Base-by-base conservation (phyloP, 2,329 filamentous ascomycete genomes). In the Ceratocystiopsis minuta region DNA sequence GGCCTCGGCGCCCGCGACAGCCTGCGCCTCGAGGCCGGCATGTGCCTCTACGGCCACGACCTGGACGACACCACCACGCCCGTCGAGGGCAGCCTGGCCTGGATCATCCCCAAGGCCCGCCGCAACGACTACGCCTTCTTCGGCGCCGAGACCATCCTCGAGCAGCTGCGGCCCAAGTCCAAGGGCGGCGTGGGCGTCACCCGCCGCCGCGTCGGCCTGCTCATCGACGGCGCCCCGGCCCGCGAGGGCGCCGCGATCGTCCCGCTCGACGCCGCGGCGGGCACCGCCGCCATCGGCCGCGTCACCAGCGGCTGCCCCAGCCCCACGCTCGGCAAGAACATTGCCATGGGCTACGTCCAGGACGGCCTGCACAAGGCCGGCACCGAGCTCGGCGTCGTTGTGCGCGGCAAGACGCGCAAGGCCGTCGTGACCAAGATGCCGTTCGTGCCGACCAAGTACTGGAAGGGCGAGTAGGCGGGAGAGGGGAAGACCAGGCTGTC, bases 31-130 rank as follows among this genome's bases (percentile, higher is more conserved):
- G 90, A 98, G 64, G 90, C 90, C 0, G 90, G 90, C 46, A 93
- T 98, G 88, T 98, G 90, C 60, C 71, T 98, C n/a, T 98, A 98
- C 63, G 90, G 90, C n/a, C 85, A 96, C 62, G 90, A 98, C 59
- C 72, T 98, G 34, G 78, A 92, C 57, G 88, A 94, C 56, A 59
- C 60, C n/a, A 75, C 68, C 16, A 75, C 71, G 15, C 71, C 71
- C 15, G 68, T 70, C 48, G 72, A 75, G 59, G 72, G 61, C 31
- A 65, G 59, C 14, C 65, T 76, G 31, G 55, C 58, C 49, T 98
- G 90, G 88, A 73, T 95, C 54, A 78, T 98, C 46, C 78, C 81
- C 49, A 86, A 85, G 55, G 74, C 79, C 43, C 75, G 88, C 16
- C 78, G 78, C 42, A 63, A 70, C 17, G 62, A 61, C 34, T 55